A percentile compares a stretch with the other conserved stretches of the same genome.
Conservation (phyloP, 805 yeast genomes). For the Torulaspora delbrueckii region DNA sequence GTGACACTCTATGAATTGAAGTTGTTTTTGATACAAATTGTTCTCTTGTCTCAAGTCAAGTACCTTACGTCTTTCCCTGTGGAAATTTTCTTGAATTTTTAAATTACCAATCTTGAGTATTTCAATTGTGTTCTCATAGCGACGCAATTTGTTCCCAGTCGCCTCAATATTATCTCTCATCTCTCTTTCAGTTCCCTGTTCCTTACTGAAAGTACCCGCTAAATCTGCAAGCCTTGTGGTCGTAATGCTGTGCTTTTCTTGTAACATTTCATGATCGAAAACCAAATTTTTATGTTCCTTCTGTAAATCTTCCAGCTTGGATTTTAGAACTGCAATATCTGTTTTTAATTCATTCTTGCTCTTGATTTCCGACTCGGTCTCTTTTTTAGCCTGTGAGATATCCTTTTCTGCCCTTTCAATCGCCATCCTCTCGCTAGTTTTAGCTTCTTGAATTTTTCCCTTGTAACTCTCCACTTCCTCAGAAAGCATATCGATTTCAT, state of each 20-base stretch:
- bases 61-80: constrained; percentile 26
- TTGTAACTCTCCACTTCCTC: constrained; percentile 9
- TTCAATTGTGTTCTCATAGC: constrained; percentile 13
- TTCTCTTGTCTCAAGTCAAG: constrained; percentile 22
- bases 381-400: constrained; percentile 1
- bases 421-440: constrained; percentile 5
- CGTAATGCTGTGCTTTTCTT: constrained; percentile 13
- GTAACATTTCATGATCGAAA: constrained; percentile 12
- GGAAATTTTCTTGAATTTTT: constrained; percentile 21
- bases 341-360: background rate
- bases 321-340: constrained; percentile 1
- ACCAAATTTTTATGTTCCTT: constrained; percentile 8
- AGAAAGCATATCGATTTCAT: constrained; percentile 7
- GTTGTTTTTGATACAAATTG: constrained; percentile 13
- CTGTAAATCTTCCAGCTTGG: constrained; percentile 2
- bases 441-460: constrained; percentile 5
- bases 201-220: constrained; percentile 9
- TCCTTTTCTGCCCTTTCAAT: constrained; percentile 2
- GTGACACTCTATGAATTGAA: constrained; percentile 21
- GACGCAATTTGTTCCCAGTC: constrained; percentile 8
- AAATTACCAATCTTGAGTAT: constrained; percentile 16
- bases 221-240: constrained; percentile 11
- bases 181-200: constrained; percentile 8
- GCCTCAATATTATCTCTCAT: constrained; percentile 9
- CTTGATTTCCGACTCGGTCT: constrained; percentile 1